phyloP scores from a whole-genome alignment of 306 rosid genomes.

The Corylus americana region DNA sequence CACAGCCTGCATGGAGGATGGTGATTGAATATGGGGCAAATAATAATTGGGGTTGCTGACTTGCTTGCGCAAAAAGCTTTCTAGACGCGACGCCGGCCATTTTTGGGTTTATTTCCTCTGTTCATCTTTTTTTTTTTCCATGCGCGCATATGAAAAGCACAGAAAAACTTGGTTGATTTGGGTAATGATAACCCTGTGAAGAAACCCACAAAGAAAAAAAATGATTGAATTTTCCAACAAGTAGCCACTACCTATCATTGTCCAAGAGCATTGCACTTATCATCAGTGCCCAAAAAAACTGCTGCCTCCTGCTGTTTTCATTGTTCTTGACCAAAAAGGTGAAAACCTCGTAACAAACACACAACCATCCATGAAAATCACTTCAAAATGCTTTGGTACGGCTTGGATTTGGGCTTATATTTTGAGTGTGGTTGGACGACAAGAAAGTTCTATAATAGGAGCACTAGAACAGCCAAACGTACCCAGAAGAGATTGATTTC shows the following conservation, averaged over 20 bases:
- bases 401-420: slow-evolving; percentile 2
- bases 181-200: not conserved
- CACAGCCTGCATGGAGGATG: slow-evolving; percentile 14
- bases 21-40: slow-evolving; percentile 15
- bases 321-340: not conserved
- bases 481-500: not conserved
- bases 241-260: too few species aligned
- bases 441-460: not conserved
- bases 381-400: not conserved
- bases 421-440: not conserved
- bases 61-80: not conserved
- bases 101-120: slow-evolving; percentile 10
- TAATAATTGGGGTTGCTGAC: slow-evolving; percentile 34
- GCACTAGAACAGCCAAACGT: not conserved
- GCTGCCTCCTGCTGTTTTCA: not conserved
- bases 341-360: not conserved
- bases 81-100: not conserved
- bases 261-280: not conserved
- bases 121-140: slow-evolving; percentile 14
- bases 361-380: not conserved
- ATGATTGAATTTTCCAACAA: not conserved
- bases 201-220: not conserved
- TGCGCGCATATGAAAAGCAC: slow-evolving; percentile 11
- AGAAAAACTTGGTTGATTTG: slow-evolving; percentile 25
- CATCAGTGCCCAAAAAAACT: not conserved